phyloP scores from a whole-genome alignment of 352 stramenopile genomes.

The Globisporangium spinosum region DNA sequence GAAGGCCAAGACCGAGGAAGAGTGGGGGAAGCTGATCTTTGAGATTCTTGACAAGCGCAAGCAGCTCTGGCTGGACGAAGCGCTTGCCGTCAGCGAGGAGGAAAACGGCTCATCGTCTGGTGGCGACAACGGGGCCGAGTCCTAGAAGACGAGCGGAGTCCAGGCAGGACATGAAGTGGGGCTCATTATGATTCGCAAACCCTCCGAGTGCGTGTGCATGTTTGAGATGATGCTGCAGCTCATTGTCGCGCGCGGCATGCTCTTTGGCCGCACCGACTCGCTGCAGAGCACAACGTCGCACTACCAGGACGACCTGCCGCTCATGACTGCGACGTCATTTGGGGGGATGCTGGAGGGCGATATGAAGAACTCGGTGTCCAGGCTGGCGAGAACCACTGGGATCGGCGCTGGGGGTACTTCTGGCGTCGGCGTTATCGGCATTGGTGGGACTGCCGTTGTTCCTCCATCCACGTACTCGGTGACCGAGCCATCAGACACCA shows the following conservation, averaged over 20 bases:
- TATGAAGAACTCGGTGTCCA: background rate
- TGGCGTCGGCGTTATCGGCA: background rate
- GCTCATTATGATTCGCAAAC: conserved; percentile 24
- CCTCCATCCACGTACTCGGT: background rate
- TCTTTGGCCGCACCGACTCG: conserved; percentile 21
- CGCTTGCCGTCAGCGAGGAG: conserved; percentile 10
- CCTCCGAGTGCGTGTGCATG: conserved; percentile 34
- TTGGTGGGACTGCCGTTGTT: background rate
- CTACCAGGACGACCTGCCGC: conserved; percentile 37
- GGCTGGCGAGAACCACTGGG: background rate
- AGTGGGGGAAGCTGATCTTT: conserved; percentile 44
- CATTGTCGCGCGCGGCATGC: conserved; percentile 35
- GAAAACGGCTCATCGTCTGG: background rate
- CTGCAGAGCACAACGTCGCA: conserved; percentile 21
- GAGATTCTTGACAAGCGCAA: conserved; percentile 28
- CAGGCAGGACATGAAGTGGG: conserved; percentile 27
- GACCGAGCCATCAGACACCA: conserved; percentile 16
- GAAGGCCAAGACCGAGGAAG: conserved; percentile 23
- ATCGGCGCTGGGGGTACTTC: background rate
- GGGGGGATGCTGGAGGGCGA: background rate
- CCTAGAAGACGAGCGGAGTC: conserved; percentile 24
- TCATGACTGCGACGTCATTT: conserved; percentile 23
- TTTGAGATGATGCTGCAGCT: conserved; percentile 55
- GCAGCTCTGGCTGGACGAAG: conserved; percentile 35
- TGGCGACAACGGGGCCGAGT: conserved; percentile 19